Percentiles rank a stretch among this genome's conserved stretches.
Evolutionary conservation across 495 filamentous ascomycete genomes (phyloP).

Genomic region (Baudoinia panamericana): DNA sequence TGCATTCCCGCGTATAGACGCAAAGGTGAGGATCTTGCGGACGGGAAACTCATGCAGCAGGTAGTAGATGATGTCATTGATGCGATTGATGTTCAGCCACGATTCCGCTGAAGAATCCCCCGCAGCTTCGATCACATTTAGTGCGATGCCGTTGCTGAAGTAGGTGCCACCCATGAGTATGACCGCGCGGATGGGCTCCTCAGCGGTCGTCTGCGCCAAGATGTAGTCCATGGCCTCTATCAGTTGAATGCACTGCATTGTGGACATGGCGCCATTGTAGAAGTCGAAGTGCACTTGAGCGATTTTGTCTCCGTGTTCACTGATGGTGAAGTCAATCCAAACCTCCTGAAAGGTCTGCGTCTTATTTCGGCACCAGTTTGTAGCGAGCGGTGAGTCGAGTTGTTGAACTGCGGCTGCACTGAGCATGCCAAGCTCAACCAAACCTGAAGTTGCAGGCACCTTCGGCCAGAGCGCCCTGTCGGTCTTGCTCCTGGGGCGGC

Average conservation of each 20-base stretch:
- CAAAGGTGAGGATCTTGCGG: constrained; percentile 7
- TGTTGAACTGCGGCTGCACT: neutral
- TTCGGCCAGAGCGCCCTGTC: constrained; percentile 8
- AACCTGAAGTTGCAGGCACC: constrained; percentile 4
- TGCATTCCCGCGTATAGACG: constrained; percentile 14
- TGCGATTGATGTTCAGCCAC: constrained; percentile 13
- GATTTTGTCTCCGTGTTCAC: constrained; percentile 1
- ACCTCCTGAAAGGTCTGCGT: constrained; percentile 8
- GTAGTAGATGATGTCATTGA: constrained; percentile 9
- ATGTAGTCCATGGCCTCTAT: constrained; percentile 14
- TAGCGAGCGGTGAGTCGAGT: constrained; percentile 2
- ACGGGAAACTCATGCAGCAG: constrained; percentile 11
- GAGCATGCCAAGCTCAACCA: constrained; percentile 6
- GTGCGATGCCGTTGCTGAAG: constrained; percentile 19
- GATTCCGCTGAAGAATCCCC: constrained; percentile 6
- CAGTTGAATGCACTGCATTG: constrained; percentile 6
- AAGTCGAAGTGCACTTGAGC: constrained; percentile 15
- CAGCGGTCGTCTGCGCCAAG: neutral
- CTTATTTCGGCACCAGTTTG: neutral
- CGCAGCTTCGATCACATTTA: constrained; percentile 13
- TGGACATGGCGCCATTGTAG: constrained; percentile 17
- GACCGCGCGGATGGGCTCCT: constrained; percentile 6
- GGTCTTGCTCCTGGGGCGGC: constrained; percentile 9
- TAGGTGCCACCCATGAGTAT: constrained; percentile 12
- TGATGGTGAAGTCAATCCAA: constrained; percentile 9